A percentile compares a stretch with the other conserved stretches of the same genome.
Conservation (phyloP, 2,329 filamentous ascomycete species). For the Fusarium sp. region DNA sequence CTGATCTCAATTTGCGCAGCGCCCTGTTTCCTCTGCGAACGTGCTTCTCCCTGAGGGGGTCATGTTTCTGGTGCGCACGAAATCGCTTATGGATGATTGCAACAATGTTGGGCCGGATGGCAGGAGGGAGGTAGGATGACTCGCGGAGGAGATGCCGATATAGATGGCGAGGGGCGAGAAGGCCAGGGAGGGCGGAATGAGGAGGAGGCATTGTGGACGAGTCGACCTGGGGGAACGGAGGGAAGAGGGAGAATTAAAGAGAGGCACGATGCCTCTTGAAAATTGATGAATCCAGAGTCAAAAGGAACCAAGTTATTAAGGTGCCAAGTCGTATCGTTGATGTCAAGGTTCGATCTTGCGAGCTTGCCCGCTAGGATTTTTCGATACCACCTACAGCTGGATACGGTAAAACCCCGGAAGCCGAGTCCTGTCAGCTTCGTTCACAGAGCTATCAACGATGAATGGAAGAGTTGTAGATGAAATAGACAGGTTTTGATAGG, state of each 20-base stretch:
- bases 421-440: too few species aligned
- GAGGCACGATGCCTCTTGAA: constrained; percentile 26
- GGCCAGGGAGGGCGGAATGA: constrained; percentile 42
- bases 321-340: neutral
- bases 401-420: constrained; percentile 38
- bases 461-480: neutral
- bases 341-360: neutral
- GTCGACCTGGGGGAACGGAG: neutral
- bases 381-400: neutral
- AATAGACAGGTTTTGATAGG: neutral
- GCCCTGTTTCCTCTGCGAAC: constrained; percentile 59
- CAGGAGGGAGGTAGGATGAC: constrained; percentile 71
- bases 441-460: neutral
- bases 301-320: neutral
- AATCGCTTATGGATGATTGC: constrained; percentile 64
- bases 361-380: constrained; percentile 17
- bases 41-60: constrained; percentile 49
- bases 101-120: constrained; percentile 63
- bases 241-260: neutral
- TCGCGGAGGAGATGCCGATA: constrained; percentile 75
- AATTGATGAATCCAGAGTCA: neutral
- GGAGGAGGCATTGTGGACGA: constrained; percentile 50
- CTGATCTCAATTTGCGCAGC: constrained; percentile 67
- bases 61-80: constrained; percentile 55
- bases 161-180: constrained; percentile 54